Base-by-base conservation (phyloP, 2,329 filamentous ascomycete genomes). In the Fusarium sp. region DNA sequence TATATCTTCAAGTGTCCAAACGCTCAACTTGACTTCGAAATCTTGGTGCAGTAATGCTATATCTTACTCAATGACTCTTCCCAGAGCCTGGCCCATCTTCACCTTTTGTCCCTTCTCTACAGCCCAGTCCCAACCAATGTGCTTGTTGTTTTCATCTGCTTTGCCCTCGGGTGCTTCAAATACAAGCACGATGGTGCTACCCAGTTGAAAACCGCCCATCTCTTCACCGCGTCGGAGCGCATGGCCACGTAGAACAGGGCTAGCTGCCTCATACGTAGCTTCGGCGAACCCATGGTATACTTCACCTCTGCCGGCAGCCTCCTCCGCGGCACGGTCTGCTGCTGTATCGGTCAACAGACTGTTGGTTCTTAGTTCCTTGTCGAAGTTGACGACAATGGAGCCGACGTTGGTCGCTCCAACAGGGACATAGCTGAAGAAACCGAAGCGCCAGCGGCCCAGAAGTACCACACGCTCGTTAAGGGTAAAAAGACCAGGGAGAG, bases 331-430 rank as follows among this genome's bases (percentile, higher is more conserved):
- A 53, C 87, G 85, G 75, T 97, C 94, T 19, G 95, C 95, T 15
- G 90, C 93, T 1, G 95, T 99, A 78, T 99, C 96, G 4, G 95
- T 97, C 4, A 91, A 90, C 51, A 99, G 83, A 70, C 89, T 94
- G 81, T 99, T 99, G 50, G 96, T 96, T 67, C 95, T 90, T 62
- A 99, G 84, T 80, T 99, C 96, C 61, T 90, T 85, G 80, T 99
- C 96, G 78, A 99, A 99, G 81, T 99, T 97, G 82, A 99, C 88
- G 76, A 93, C 92, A 81, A 99, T 98, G 61, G 92, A 96, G 56
- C 96, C 96, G 43, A 99, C 96, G 74, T 99, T 99, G 21, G 96
- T 99, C 9, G 96, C 96, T 65, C 96, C 96, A 32, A 99, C 96
- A 15, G 96, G 94, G 0, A 93, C 95, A 81, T 94, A 97, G 69